These are phyloP conservation scores for Diaporthe citriasiana DNA, from an alignment of 2,329 filamentous ascomycete genomes.

Conservation along the genomic window DNA sequence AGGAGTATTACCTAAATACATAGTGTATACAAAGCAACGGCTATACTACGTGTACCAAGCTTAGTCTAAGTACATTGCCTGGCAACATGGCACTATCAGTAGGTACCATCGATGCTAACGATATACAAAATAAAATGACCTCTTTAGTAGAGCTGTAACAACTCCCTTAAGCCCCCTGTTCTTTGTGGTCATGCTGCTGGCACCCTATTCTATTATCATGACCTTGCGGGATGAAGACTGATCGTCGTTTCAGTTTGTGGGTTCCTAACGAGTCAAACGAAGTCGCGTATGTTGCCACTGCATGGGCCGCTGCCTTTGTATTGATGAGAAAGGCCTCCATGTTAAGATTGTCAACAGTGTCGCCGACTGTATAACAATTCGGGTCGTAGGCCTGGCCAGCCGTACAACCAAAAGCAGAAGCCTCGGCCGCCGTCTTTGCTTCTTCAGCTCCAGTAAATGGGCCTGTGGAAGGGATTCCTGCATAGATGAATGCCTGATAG, in stretches of 20 bases:
- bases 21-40: too few species aligned
- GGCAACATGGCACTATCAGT: not conserved
- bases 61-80: too few species aligned
- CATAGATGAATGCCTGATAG: not conserved
- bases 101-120: not conserved
- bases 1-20: too few species aligned
- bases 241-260: not conserved
- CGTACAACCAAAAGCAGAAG: not conserved
- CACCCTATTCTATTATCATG: not conserved
- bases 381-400: not conserved
- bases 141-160: not conserved
- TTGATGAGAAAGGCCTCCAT: not conserved
- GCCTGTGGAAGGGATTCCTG: not conserved
- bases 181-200: not conserved
- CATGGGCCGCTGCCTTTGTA: not conserved
- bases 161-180: not conserved
- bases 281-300: not conserved
- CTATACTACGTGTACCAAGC: too few species aligned
- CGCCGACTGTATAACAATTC: not conserved
- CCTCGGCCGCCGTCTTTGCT: not conserved
- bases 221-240: not conserved
- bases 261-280: not conserved
- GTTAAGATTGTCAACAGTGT: not conserved
- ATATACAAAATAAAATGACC: not conserved
- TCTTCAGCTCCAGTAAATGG: not conserved